Conservation (phyloP, 192 early-diverging fungal genomes). For the Coemansia sp. region DNA sequence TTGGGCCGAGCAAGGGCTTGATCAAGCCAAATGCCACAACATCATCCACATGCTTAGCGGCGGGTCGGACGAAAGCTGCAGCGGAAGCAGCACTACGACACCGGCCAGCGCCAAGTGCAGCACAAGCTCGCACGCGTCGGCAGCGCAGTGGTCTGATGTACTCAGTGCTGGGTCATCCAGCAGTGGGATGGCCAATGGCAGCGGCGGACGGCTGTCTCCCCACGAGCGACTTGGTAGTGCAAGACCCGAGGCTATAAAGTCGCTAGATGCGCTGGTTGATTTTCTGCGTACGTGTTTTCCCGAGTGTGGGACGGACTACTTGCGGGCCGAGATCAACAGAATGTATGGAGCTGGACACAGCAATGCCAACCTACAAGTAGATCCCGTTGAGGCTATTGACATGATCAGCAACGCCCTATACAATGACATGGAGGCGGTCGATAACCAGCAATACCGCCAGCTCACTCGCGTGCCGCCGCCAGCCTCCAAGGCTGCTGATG, state of each 20-base stretch:
- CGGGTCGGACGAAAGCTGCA: background rate
- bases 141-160: background rate
- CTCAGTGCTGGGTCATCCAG: conserved; percentile 17
- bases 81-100: background rate
- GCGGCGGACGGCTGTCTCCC: background rate
- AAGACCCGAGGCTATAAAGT: conserved; percentile 27
- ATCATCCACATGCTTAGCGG: conserved; percentile 47
- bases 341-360: conserved; percentile 12
- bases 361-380: conserved; percentile 18
- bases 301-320: conserved; percentile 40
- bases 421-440: conserved; percentile 39
- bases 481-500: background rate
- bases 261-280: conserved; percentile 21
- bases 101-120: conserved; percentile 1
- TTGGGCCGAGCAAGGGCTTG: conserved; percentile 37
- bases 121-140: background rate
- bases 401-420: conserved; percentile 44
- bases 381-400: conserved; percentile 45
- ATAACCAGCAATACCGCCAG: conserved; percentile 26
- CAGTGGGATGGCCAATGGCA: background rate
- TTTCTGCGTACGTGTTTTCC: conserved; percentile 48
- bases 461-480: background rate
- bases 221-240: background rate
- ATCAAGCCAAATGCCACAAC: conserved; percentile 30
- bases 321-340: conserved; percentile 21